These are phyloP conservation scores for Fraxinus greggii DNA, from an alignment of 305 asterid genomes.

Conservation along the genomic window DNA sequence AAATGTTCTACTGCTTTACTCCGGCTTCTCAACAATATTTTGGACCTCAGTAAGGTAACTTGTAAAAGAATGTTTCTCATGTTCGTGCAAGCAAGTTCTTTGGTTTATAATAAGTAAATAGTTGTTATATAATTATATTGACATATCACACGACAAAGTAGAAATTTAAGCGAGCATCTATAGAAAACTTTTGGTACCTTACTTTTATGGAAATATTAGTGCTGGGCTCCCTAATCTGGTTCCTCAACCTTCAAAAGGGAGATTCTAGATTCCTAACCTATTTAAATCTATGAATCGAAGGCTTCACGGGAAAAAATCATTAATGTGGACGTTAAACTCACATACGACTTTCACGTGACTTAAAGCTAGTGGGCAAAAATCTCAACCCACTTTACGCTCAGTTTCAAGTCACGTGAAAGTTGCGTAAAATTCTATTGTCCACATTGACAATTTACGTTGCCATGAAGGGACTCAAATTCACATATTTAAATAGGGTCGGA, in stretches of 20 bases:
- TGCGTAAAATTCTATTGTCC: not conserved
- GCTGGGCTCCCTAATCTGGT: not conserved
- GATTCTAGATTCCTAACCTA: not conserved
- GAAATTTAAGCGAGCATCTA: not conserved
- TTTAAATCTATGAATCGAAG: not conserved
- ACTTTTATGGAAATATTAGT: not conserved
- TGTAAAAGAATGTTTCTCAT: slow-evolving; percentile 12
- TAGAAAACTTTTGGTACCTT: not conserved
- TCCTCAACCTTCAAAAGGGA: not conserved
- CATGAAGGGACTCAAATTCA: not conserved
- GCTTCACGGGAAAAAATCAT: not conserved
- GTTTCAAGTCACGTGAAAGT: not conserved
- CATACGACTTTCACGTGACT: not conserved
- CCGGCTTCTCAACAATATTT: slow-evolving; percentile 82
- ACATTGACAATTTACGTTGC: not conserved
- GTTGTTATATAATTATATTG: not conserved
- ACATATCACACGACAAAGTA: not conserved
- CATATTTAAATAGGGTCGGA: not conserved
- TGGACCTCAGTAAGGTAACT: slow-evolving; percentile 90
- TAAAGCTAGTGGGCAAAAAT: not conserved
- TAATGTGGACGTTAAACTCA: not conserved
- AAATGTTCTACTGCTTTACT: slow-evolving; percentile 88
- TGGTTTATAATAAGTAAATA: not conserved
- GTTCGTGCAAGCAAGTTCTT: not conserved
- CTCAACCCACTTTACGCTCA: not conserved